Evolutionary conservation across 2,329 filamentous ascomycete genomes (phyloP).

Genomic region (Lasiodiplodia sp.): DNA sequence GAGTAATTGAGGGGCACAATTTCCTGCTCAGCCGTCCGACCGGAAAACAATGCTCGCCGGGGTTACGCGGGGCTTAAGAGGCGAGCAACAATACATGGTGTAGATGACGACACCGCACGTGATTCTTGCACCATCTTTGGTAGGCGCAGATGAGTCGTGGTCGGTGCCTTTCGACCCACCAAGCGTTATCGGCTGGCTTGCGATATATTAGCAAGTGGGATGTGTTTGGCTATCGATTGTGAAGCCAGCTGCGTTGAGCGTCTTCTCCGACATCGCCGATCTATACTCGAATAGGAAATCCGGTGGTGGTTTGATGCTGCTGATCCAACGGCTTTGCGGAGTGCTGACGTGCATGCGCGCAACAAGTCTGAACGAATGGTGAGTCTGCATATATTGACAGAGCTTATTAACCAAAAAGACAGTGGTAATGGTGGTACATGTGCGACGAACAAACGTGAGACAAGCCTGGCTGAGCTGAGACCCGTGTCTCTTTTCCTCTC

Average conservation of each 20-base stretch:
- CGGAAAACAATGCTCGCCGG: neutral
- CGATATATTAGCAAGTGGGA: neutral
- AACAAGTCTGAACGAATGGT: neutral
- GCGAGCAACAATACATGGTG: slow-evolving; percentile 19
- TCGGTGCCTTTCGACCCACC: neutral
- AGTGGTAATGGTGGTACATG: neutral
- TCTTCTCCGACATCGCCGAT: neutral
- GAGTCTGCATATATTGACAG: neutral
- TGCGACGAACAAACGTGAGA: neutral
- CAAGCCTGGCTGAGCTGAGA: neutral
- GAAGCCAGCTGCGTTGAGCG: neutral
- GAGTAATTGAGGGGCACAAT: neutral
- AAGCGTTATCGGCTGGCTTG: neutral
- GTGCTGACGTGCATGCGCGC: no score
- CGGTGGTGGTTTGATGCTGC: neutral
- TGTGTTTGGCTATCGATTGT: neutral
- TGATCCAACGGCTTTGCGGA: neutral
- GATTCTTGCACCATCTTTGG: slow-evolving; percentile 28
- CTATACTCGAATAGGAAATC: neutral
- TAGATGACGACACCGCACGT: slow-evolving; percentile 28
- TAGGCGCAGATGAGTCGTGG: slow-evolving; percentile 19
- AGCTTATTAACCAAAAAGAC: neutral
- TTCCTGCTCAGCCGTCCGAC: neutral
- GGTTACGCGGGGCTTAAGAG: slow-evolving; percentile 16
- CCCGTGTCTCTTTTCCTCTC: neutral